Evolutionary conservation across 2,329 filamentous ascomycete genomes (phyloP).

Genomic region (Neonectria magnoliae): DNA sequence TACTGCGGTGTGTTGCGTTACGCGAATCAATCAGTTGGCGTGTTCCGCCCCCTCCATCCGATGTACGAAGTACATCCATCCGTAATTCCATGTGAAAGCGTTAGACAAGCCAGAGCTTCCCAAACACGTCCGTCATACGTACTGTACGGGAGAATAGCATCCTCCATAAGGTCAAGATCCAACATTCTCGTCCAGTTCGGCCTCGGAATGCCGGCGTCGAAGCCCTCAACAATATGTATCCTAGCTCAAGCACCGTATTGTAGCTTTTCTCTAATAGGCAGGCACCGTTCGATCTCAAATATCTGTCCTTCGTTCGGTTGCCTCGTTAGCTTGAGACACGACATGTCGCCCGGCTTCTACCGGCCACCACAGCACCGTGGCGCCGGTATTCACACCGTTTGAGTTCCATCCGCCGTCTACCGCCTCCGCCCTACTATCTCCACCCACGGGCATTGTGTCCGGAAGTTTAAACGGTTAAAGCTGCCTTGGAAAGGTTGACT

Average conservation of each 20-base stretch:
- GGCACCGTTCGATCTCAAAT: background rate
- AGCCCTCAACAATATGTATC: background rate
- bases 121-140: conserved; percentile 1
- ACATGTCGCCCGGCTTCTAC: conserved; percentile 13
- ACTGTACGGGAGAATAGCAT: background rate
- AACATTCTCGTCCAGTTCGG: background rate
- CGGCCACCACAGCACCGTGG: conserved; percentile 29
- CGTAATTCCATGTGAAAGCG: conserved; percentile 8
- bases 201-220: background rate
- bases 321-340: conserved; percentile 1
- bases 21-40: background rate
- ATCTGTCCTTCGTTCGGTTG: background rate
- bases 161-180: background rate
- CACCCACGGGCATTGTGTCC: conserved; percentile 16
- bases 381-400: conserved; percentile 36
- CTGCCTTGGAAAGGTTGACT: conserved; percentile 34
- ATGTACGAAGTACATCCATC: background rate
- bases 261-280: conserved; percentile 1
- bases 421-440: conserved; percentile 23
- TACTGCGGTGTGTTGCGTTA: background rate
- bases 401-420: conserved; percentile 20
- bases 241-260: background rate
- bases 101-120: conserved; percentile 6
- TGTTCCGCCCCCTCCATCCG: background rate
- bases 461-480: conserved; percentile 34